Conservation (phyloP, 2,329 filamentous ascomycete species). For the Nannizzia gypsea region DNA sequence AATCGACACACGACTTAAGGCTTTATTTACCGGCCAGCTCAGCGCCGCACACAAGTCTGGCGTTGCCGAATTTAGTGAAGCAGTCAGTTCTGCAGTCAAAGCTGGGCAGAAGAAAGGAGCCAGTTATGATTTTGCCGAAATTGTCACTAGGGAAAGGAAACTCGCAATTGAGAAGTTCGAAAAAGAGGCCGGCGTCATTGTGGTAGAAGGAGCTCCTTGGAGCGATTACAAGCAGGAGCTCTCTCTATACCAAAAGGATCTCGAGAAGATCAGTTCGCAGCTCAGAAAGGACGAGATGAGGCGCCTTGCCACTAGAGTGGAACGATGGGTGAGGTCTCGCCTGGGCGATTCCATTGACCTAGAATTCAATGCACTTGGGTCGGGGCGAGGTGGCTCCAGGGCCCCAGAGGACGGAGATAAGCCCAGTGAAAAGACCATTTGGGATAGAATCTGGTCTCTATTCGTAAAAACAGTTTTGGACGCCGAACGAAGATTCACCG, state of each 20-base stretch:
- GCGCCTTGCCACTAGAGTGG: constrained; percentile 75
- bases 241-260: constrained; percentile 71
- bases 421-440: constrained; percentile 71
- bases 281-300: constrained; percentile 94
- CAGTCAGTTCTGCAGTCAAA: constrained; percentile 79
- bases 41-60: constrained; percentile 80
- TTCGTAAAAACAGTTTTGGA: constrained; percentile 75
- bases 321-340: constrained; percentile 84
- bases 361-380: constrained; percentile 92
- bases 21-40: constrained; percentile 79
- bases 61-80: constrained; percentile 71
- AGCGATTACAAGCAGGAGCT: constrained; percentile 75
- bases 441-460: constrained; percentile 87
- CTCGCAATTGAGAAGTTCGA: constrained; percentile 65
- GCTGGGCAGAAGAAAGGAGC: constrained; percentile 82
- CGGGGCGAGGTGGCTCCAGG: constrained; percentile 68
- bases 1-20: constrained; percentile 76
- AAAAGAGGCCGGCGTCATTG: constrained; percentile 58
- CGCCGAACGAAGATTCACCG: constrained; percentile 73
- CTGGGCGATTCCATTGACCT: constrained; percentile 78
- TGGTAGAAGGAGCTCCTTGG: constrained; percentile 74
- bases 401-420: constrained; percentile 69
- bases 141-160: constrained; percentile 72
- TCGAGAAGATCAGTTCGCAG: constrained; percentile 74
- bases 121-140: constrained; percentile 88